Percentiles rank a stretch among this genome's conserved stretches.
phyloP scores from a whole-genome alignment of 176 grass and related monocot genomes.

The Bothriochloa decipiens region DNA sequence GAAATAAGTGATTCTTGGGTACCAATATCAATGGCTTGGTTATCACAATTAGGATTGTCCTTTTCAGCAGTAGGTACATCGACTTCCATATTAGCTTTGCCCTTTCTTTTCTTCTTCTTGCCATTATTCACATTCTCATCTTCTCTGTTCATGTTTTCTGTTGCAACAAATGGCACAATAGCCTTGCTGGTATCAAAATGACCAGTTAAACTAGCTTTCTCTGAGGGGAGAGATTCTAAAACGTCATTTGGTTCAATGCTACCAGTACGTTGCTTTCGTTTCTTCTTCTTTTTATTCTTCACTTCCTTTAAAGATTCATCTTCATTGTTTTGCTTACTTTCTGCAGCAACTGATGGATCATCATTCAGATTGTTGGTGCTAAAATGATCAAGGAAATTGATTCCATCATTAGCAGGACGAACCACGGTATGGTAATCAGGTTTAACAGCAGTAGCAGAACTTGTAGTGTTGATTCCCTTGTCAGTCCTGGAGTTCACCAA shows the following conservation, averaged over 20 bases:
- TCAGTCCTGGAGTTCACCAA: constrained; percentile 27
- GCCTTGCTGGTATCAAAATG: constrained; percentile 31
- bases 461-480: constrained; percentile 29
- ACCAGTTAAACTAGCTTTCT: constrained; percentile 47
- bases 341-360: constrained; percentile 32
- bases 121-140: constrained; percentile 45
- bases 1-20: constrained; percentile 37
- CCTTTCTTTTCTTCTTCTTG: constrained; percentile 55
- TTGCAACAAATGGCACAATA: constrained; percentile 38
- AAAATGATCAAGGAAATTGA: constrained; percentile 58
- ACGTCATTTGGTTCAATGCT: constrained; percentile 36
- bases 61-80: constrained; percentile 14
- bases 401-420: constrained; percentile 34
- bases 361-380: constrained; percentile 26
- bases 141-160: constrained; percentile 31
- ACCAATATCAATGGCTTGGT: constrained; percentile 25
- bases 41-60: constrained; percentile 27
- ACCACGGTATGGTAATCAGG: background rate
- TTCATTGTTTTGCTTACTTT: constrained; percentile 35
- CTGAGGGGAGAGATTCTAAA: constrained; percentile 26
- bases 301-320: constrained; percentile 41
- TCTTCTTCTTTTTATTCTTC: constrained; percentile 55
- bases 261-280: constrained; percentile 49
- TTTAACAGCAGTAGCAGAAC: constrained; percentile 39
- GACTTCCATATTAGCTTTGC: constrained; percentile 33